Percentiles rank a stretch among this genome's conserved stretches.
Evolutionary conservation across 768 basidiomycete species (phyloP).

Genomic region (Tricholoma sp.): DNA sequence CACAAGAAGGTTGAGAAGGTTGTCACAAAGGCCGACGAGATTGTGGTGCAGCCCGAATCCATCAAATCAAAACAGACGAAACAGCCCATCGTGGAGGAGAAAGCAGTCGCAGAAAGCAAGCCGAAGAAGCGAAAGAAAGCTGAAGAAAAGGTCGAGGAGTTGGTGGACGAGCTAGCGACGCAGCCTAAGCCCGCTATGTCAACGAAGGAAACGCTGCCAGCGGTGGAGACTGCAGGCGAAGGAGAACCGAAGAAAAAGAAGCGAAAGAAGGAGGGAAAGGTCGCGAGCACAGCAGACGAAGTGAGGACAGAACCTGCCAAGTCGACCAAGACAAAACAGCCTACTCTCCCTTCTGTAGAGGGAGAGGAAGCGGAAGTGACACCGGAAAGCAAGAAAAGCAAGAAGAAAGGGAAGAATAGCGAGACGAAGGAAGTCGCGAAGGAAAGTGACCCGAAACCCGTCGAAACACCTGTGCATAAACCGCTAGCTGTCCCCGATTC

Average conservation of each 20-base stretch:
- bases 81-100: neutral
- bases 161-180: constrained; percentile 2
- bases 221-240: neutral
- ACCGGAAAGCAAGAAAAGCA: too few relatives aligned
- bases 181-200: constrained; percentile 1
- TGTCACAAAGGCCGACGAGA: neutral
- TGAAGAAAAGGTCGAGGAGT: constrained; percentile 6
- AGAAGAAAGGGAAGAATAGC: too few relatives aligned
- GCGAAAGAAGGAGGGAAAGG: neutral
- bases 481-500: too few relatives aligned
- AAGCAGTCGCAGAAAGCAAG: neutral
- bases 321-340: too few relatives aligned
- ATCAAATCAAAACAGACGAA: neutral
- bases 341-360: too few relatives aligned
- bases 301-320: neutral
- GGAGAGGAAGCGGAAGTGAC: too few relatives aligned
- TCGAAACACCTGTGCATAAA: too few relatives aligned
- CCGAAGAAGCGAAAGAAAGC: constrained; percentile 8
- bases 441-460: too few relatives aligned
- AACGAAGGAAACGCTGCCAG: neutral
- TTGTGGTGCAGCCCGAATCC: neutral
- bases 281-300: neutral
- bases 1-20: neutral
- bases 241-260: neutral
- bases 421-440: too few relatives aligned